Evolutionary conservation across 495 filamentous ascomycete species (phyloP).

Genomic region (Tuber aestivum): DNA sequence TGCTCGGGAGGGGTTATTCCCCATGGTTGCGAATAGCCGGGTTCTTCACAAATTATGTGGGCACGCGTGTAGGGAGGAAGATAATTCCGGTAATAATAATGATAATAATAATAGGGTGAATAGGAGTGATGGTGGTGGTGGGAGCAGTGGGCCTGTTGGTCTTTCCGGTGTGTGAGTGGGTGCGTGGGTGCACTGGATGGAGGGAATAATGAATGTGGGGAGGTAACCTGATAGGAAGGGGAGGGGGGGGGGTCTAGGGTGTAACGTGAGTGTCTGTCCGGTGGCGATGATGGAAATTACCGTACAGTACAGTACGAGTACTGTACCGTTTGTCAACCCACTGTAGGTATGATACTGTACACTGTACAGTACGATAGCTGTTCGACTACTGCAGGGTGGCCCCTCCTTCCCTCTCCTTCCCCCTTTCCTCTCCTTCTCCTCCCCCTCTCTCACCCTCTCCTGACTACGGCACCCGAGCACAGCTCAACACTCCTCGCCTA

Average conservation of each 20-base stretch:
- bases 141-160: background rate
- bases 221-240: background rate
- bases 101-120: background rate
- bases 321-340: too few species aligned
- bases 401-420: background rate
- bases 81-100: background rate
- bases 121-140: background rate
- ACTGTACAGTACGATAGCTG: background rate
- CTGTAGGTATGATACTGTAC: too few species aligned
- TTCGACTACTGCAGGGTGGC: background rate
- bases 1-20: constrained; percentile 42
- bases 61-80: background rate
- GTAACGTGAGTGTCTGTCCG: background rate
- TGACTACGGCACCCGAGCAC: background rate
- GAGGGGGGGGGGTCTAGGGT: background rate
- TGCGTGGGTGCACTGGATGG: background rate
- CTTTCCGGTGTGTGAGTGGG: background rate
- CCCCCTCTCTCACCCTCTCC: background rate
- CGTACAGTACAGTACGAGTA: too few species aligned
- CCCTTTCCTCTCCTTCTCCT: background rate
- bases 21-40: constrained; percentile 34
- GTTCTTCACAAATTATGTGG: background rate
- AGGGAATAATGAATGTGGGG: constrained; percentile 4
- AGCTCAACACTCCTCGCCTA: background rate
- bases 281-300: background rate